Percentiles rank a stretch among this genome's conserved stretches.
Conservation (phyloP, 202 grass and related monocot genomes). For the Digitaria exilis region DNA sequence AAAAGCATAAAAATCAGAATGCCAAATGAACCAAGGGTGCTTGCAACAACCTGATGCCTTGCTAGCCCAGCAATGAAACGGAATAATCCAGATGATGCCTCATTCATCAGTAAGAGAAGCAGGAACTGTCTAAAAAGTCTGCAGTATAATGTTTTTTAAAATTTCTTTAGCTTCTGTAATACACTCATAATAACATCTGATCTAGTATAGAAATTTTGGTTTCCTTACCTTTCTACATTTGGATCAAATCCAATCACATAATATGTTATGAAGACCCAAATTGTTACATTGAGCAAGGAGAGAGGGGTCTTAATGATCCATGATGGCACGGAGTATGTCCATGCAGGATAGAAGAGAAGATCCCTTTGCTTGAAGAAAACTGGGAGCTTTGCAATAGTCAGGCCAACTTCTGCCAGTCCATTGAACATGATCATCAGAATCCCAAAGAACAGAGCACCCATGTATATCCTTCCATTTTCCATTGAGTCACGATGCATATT, state of each 20-base stretch:
- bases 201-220: conserved; percentile 18
- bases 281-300: conserved; percentile 68
- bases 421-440: conserved; percentile 74
- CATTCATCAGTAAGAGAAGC: conserved; percentile 69
- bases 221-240: conserved; percentile 61
- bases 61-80: conserved; percentile 68
- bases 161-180: conserved; percentile 20
- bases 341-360: conserved; percentile 82
- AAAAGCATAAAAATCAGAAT: conserved; percentile 66
- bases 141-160: conserved; percentile 27
- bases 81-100: conserved; percentile 64
- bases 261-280: conserved; percentile 75
- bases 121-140: conserved; percentile 82
- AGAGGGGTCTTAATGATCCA: conserved; percentile 76
- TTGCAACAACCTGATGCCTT: conserved; percentile 71
- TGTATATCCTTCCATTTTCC: conserved; percentile 68
- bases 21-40: conserved; percentile 70
- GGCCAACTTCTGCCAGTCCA: conserved; percentile 65
- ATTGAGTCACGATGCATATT: conserved; percentile 63
- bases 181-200: background rate
- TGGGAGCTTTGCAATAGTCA: conserved; percentile 73
- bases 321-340: conserved; percentile 69
- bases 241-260: conserved; percentile 88
- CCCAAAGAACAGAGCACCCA: conserved; percentile 75
- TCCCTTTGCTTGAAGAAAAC: conserved; percentile 92